Percentiles rank a stretch among this genome's conserved stretches.
Evolutionary conservation across 1,139 yeast genomes (phyloP).

Genomic region (Sugiyamaella paludigena): DNA sequence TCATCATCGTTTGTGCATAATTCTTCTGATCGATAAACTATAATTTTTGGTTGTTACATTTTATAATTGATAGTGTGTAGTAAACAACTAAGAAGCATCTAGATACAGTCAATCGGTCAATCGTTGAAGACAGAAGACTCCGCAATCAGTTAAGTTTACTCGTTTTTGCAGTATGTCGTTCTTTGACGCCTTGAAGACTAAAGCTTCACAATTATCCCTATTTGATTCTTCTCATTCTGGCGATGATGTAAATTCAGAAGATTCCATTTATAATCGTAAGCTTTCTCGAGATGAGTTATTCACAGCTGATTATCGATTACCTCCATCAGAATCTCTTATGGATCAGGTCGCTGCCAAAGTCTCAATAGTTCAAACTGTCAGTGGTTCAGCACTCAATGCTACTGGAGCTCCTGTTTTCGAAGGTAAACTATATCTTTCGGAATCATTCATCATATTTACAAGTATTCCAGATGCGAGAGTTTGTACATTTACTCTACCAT

Average conservation of each 20-base stretch:
- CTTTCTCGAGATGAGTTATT: slow-evolving; percentile 64
- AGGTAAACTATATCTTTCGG: slow-evolving; percentile 68
- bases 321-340: slow-evolving; percentile 64
- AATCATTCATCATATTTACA: slow-evolving; percentile 70
- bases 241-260: slow-evolving; percentile 20
- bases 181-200: slow-evolving; percentile 48
- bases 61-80: too few species aligned
- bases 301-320: slow-evolving; percentile 63
- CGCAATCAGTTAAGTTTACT: too few species aligned
- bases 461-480: slow-evolving; percentile 67
- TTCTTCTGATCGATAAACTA: too few species aligned
- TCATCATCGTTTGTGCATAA: too few species aligned
- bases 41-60: too few species aligned
- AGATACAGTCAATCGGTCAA: too few species aligned
- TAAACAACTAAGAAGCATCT: too few species aligned
- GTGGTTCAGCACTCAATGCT: slow-evolving; percentile 34
- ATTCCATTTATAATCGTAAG: slow-evolving; percentile 38
- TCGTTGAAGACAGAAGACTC: too few species aligned
- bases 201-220: slow-evolving; percentile 45
- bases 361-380: slow-evolving; percentile 43
- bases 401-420: slow-evolving; percentile 38
- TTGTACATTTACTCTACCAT: slow-evolving; percentile 68
- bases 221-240: slow-evolving; percentile 39
- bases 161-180: slow-evolving; percentile 45
- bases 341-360: slow-evolving; percentile 72